Evolutionary conservation across 2,329 filamentous ascomycete species (phyloP).

Genomic region (Bertia moriformis): DNA sequence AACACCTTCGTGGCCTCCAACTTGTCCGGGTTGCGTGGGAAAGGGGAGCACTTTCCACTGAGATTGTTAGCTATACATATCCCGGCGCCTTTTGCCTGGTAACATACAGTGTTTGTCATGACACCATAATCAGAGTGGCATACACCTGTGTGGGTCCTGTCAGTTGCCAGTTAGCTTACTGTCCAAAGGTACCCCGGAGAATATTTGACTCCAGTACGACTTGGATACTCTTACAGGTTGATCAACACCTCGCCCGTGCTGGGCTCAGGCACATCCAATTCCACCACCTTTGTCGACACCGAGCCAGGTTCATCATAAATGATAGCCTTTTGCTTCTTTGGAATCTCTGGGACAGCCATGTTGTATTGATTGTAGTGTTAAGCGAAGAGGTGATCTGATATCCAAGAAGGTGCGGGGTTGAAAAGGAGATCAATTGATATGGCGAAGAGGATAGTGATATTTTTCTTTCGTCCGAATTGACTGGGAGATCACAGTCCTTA

Average conservation of each 20-base stretch:
- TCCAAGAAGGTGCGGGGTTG: too few species aligned
- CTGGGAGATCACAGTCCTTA: too few species aligned
- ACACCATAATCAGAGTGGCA: constrained; percentile 49
- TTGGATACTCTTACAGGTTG: constrained; percentile 29
- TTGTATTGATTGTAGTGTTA: too few species aligned
- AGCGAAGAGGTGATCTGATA: too few species aligned
- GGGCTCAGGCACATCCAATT: constrained; percentile 50
- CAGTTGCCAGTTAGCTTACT: neutral
- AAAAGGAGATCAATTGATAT: too few species aligned
- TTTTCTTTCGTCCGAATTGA: too few species aligned
- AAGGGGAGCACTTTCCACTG: constrained; percentile 41
- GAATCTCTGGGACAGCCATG: constrained; percentile 16
- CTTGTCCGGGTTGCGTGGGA: constrained; percentile 43
- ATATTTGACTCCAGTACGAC: neutral
- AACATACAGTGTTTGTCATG: constrained; percentile 26
- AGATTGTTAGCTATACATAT: neutral
- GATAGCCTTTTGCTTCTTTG: constrained; percentile 46
- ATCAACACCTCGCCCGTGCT: constrained; percentile 47
- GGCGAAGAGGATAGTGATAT: too few species aligned
- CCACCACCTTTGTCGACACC: constrained; percentile 48
- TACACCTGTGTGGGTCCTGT: constrained; percentile 47
- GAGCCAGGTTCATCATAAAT: constrained; percentile 53
- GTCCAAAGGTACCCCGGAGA: neutral
- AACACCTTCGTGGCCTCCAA: constrained; percentile 58
- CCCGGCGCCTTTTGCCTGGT: constrained; percentile 1